phyloP scores from a whole-genome alignment of 176 grass and related monocot genomes.

The Chrysopogon serrulatus region DNA sequence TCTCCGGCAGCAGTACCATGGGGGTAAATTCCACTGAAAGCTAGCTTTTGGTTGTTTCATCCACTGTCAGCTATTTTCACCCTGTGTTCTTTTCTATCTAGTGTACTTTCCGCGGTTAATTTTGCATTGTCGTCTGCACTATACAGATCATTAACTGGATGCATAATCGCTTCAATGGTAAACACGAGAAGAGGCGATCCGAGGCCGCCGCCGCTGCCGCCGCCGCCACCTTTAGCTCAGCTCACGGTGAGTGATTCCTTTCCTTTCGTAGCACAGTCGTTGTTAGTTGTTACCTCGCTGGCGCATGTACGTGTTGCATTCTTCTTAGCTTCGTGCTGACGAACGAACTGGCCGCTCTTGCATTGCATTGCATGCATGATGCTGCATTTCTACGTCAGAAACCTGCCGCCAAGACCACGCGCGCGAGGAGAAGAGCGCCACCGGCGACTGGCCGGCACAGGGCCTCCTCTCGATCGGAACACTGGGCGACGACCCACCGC shows the following conservation, averaged over 20 bases:
- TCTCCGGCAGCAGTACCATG: neutral
- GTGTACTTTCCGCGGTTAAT: neutral
- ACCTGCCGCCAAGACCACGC: slow-evolving; percentile 25
- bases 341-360: neutral
- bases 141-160: slow-evolving; percentile 82
- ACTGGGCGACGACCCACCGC: slow-evolving; percentile 50
- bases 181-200: slow-evolving; percentile 61
- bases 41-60: neutral
- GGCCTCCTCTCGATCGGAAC: slow-evolving; percentile 84
- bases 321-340: neutral
- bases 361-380: neutral
- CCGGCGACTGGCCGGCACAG: slow-evolving; percentile 17
- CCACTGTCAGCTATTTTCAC: neutral
- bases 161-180: slow-evolving; percentile 58
- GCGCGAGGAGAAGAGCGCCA: slow-evolving; percentile 27
- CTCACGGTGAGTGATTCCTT: neutral
- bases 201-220: neutral
- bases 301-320: neutral
- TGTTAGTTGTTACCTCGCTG: neutral
- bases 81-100: neutral
- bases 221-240: neutral
- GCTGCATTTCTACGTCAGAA: neutral
- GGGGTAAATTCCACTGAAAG: neutral
- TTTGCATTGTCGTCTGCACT: neutral
- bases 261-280: neutral